Evolutionary conservation across 805 yeast genomes (phyloP), one percentile per base, ranked within the genome.

Genomic region (Candida palmyrensis): DNA sequence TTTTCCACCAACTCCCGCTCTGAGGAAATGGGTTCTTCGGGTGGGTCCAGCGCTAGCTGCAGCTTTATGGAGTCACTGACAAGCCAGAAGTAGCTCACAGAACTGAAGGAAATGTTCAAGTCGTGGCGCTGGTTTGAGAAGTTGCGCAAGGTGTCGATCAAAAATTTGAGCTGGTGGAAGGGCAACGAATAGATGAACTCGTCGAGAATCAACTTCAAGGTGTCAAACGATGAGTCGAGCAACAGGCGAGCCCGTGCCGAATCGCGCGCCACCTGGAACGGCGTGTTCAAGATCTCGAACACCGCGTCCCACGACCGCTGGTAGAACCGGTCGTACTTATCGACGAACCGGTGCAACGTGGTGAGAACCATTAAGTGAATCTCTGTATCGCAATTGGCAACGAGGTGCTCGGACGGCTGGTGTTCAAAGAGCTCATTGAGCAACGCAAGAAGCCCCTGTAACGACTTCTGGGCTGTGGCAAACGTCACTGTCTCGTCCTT

Each of bases 31-130:
- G 16, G 8, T 15, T 27, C 18, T 29, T 39, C 37, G n/a, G n/a
- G n/a, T n/a, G n/a, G n/a, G 10, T 25, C 16, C 10, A 5, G 14
- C 5, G 14, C 14, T 23, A 55, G 7, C 6, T 18, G 12, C 21
- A 50, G 42, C 30, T 57, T 59, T 22, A 66, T 57, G 37, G 79
- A 77, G 47, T 92, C 97, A 45, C 96, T 84, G 3, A 92, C 76
- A 11, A 83, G 55, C 97, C 97, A 90, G 49, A 88, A 89, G 44
- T 88, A 83, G 44, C 96, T 85, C 6, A 88, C 83, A 0, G 96
- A 80, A 30, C 95, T 85, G 51, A 90, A 88, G 0, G 97, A 85
- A 14, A 87, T 84, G 53, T 90, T 90, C 43, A 90, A 55, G 43
- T 90, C 96, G 41, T 64, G 66, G 1, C 55, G 59, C 48, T 92